These are phyloP conservation scores for Filobasidium uniguttulatum DNA, from an alignment of 1,284 basidiomycete species.

Conservation along the genomic window DNA sequence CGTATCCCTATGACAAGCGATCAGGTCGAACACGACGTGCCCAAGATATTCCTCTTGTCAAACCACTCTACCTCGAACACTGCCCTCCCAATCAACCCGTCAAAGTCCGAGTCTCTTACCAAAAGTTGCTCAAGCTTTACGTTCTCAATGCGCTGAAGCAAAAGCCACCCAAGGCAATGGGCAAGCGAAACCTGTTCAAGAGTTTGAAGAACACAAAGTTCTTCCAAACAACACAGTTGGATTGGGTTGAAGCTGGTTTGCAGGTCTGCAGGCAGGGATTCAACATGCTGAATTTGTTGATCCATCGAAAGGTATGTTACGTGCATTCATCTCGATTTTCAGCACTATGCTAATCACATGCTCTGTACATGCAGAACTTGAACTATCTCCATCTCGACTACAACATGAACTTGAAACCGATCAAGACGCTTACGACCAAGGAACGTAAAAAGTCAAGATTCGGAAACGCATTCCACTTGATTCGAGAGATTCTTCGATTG, in stretches of 20 bases:
- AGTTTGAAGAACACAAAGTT: slow-evolving; percentile 97
- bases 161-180: slow-evolving; percentile 85
- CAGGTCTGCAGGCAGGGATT: slow-evolving; percentile 98
- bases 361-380: too few relatives aligned
- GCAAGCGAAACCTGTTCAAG: slow-evolving; percentile 91
- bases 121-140: slow-evolving; percentile 93
- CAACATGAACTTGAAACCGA: slow-evolving; percentile 58
- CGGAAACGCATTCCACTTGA: slow-evolving; percentile 97
- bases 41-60: slow-evolving; percentile 89
- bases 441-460: slow-evolving; percentile 99
- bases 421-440: slow-evolving; percentile 98
- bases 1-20: slow-evolving; percentile 85
- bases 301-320: slow-evolving; percentile 67
- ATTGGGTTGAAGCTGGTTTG: slow-evolving; percentile 98
- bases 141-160: slow-evolving; percentile 89
- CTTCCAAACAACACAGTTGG: slow-evolving; percentile 93
- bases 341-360: too few relatives aligned
- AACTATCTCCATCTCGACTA: slow-evolving; percentile 58
- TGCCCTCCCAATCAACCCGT: slow-evolving; percentile 92
- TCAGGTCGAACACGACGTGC: slow-evolving; percentile 86
- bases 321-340: too few relatives aligned
- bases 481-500: slow-evolving; percentile 90
- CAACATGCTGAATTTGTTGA: slow-evolving; percentile 97
- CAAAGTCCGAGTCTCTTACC: slow-evolving; percentile 97
- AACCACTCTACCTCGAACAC: slow-evolving; percentile 96